Evolutionary conservation across 495 filamentous ascomycete species (phyloP), one percentile per base, ranked within the genome.

Genomic region (Xylaria nigripes): DNA sequence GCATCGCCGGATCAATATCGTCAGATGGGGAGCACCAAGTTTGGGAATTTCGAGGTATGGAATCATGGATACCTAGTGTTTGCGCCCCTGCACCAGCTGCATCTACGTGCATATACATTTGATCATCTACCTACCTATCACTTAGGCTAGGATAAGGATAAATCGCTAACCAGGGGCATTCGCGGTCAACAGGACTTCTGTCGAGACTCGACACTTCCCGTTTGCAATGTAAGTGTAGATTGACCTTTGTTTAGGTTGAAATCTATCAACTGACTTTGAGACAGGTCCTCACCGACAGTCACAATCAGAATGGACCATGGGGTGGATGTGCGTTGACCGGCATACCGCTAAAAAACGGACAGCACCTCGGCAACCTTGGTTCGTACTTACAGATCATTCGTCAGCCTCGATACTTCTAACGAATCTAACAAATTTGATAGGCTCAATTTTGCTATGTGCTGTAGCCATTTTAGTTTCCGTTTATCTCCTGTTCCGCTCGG

Each of bases 161-260:
- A n/a, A n/a, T n/a, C 5, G 40, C 53, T 55, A 38, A 55, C 46
- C 13, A 44, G 15, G 1, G 36, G 23, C 10, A 13, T 19, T 55
- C 27, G n/a, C 56, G 7, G 46, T 25, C 18, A 41, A 57, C 63
- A 95, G 87, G 75, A 93, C 73, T 96, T 99, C 69, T 99, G 93
- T 83, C 86, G 87, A 63, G 89, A 96, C 75, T 90, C 90, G 58
- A 96, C 92, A 57, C 77, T 99, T 64, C 93, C 93, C 58, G 82
- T 95, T 59, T 96, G 91, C 81, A 96, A 96, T 80, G 92, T 97
- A 81, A 57, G 92, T 84, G 51, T 57, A 36, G 18, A 58, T 41
- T 59, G 45, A 44, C 50, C 53, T 58, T 57, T 48, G 51, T 64
- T 53, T 18, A 3, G 45, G 9, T 53, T 18, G n/a, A 48, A 29